These are phyloP conservation scores for Curvularia eragrostidis DNA, from an alignment of 2,329 filamentous ascomycete species.

Conservation along the genomic window DNA sequence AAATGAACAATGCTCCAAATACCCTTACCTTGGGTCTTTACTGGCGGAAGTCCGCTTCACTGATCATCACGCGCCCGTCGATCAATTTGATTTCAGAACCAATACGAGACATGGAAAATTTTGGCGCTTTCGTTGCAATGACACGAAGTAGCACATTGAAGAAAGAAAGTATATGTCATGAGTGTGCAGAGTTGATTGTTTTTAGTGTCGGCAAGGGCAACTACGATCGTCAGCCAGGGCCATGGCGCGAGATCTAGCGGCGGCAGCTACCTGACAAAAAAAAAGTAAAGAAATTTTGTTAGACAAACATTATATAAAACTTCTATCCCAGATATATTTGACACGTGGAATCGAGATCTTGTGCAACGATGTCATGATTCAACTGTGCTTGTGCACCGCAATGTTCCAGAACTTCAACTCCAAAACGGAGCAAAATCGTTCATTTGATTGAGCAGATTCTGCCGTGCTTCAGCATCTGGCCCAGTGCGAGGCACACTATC, in stretches of 20 bases:
- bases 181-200: background rate
- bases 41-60: background rate
- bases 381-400: background rate
- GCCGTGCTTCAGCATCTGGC: conserved; percentile 22
- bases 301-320: background rate
- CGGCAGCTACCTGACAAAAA: background rate
- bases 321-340: background rate
- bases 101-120: background rate
- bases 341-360: background rate
- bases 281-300: background rate
- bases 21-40: background rate
- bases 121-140: background rate
- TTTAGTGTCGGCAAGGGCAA: background rate
- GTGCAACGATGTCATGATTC: background rate
- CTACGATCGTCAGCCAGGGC: background rate
- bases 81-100: background rate
- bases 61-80: background rate
- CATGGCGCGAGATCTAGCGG: background rate
- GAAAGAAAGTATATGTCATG: background rate
- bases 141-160: background rate
- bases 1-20: no score
- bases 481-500: conserved; percentile 22
- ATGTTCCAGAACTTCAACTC: conserved; percentile 9
- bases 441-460: conserved; percentile 20
- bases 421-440: conserved; percentile 35